Evolutionary conservation across 2,329 filamentous ascomycete species (phyloP), one percentile per base, ranked within the genome.

Genomic region (Fusarium setosum): DNA sequence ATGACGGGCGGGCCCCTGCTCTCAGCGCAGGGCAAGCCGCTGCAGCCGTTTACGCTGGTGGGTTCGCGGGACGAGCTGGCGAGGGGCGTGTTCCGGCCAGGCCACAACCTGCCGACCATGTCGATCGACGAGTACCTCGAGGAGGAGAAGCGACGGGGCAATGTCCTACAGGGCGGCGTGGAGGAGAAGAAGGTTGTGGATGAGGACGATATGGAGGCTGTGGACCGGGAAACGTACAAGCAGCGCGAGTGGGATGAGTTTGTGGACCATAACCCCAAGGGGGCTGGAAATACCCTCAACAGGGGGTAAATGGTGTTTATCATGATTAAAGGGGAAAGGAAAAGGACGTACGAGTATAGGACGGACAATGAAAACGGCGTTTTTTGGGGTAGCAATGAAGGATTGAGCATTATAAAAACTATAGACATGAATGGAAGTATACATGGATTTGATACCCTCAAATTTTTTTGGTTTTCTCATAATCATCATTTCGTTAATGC

Each of bases 101-200:
- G 96, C 8, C 96, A 99, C 76, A 97, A 93, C 78, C 81, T 99
- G 59, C 96, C 96, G 1, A 98, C 96, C 4, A 98, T 99, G 96
- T 92, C 89, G 2, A 97, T 99, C 63, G 96, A 99, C 71, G 96
- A 99, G 80, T 99, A 98, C 74, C 83, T 99, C 15, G 96, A 96
- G 51, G 95, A 98, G 78, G 96, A 98, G 81, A 86, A 87, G 73
- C 86, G 87, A 68, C 84, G 92, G 63, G 96, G 96, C 15, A 93
- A 93, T 18, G 94, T 99, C 59, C 92, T 98, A 55, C 92, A 97
- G 74, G 96, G 94, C 32, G 94, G 94, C 26, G 94, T 94, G 17
- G 92, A 92, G 72, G 88, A 90, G 67, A 83, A 84, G 65, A 87
- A 89, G 2, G 90, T 93, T 76, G 86, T 92, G 6, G 92, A 99